phyloP scores from a whole-genome alignment of 106 monocot species.

The Triglochin maritima region DNA sequence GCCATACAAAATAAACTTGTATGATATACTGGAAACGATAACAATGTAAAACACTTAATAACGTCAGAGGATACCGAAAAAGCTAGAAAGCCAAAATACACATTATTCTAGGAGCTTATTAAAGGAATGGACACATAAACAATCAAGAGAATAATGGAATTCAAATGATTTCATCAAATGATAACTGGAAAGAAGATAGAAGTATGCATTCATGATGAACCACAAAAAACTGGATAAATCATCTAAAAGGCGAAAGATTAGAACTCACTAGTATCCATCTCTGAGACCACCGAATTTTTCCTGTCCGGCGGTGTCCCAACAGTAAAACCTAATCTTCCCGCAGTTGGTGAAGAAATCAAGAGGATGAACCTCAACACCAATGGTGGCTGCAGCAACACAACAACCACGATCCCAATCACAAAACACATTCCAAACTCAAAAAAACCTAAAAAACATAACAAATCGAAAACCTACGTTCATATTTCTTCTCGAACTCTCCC shows the following conservation, averaged over 20 bases:
- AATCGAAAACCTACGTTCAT: constrained; percentile 15
- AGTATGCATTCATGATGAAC: not conserved
- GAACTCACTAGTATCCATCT: constrained; percentile 26
- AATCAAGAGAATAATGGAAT: too few species aligned
- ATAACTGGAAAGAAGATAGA: too few species aligned
- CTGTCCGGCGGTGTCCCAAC: constrained; percentile 26
- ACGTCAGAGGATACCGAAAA: too few species aligned
- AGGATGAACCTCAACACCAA: constrained; percentile 26
- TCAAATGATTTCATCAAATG: too few species aligned
- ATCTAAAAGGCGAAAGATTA: not conserved
- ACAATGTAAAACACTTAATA: too few species aligned
- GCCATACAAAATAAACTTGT: too few species aligned
- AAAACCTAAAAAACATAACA: not conserved
- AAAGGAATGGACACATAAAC: too few species aligned
- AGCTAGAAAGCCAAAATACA: too few species aligned
- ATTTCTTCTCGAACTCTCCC: constrained; percentile 37
- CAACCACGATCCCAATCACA: not conserved
- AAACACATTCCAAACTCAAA: not conserved
- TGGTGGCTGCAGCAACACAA: constrained; percentile 8
- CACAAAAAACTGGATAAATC: not conserved
- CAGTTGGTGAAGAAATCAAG: constrained; percentile 28
- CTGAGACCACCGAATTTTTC: constrained; percentile 26
- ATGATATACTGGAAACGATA: too few species aligned
- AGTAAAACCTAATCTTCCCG: constrained; percentile 25
- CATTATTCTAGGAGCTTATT: too few species aligned